Evolutionary conservation across 176 grass and related monocot genomes (phyloP), one percentile per base, ranked within the genome.

Genomic region (Alopecurus myosuroides): DNA sequence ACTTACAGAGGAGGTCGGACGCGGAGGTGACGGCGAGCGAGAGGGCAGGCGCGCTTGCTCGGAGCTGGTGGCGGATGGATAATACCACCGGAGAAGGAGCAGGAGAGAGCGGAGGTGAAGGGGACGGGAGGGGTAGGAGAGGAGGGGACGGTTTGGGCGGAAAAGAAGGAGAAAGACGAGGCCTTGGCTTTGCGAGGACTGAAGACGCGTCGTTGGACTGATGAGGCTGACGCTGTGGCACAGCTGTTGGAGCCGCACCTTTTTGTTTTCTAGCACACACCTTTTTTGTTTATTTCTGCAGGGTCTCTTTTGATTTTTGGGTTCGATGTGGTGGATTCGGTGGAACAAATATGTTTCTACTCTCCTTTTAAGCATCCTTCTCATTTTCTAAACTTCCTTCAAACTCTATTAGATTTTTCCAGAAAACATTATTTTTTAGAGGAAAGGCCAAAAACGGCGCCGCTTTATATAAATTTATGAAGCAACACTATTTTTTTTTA

Each of bases 191-290:
- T 87, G 75, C 22, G 69, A 48, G 75, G 71, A 85, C 71, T 82
- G 88, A 66, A 87, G 80, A 87, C 89, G 89, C 81, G 89, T 83
- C 81, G 89, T 83, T 74, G 75, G 76, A 69, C 89, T 81, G 77
- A 74, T 74, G 70, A 73, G 70, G 70, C 70, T 73, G 70, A 46
- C 41, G 65, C n/a, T 11, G 35, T 71, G 68, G 8, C 5, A 44
- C 75, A 39, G 88, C 26, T 60, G 88, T 85, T 89, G 60, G 58
- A 19, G 57, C 44, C 15, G 17, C 9, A 3, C 8, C 8, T 37
- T 85, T 81, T 89, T 77, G 37, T 60, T 19, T 10, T 7, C 26
- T 70, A 31, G 40, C 7, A 50, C 60, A 11, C 30, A 30, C 2
- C 5, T 18, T 77, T 70, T 70, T 86, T 25, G 22, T 41, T 60